These are phyloP conservation scores for Davidsoniella neocaledoniae DNA, from an alignment of 2,329 filamentous ascomycete genomes.

Conservation along the genomic window DNA sequence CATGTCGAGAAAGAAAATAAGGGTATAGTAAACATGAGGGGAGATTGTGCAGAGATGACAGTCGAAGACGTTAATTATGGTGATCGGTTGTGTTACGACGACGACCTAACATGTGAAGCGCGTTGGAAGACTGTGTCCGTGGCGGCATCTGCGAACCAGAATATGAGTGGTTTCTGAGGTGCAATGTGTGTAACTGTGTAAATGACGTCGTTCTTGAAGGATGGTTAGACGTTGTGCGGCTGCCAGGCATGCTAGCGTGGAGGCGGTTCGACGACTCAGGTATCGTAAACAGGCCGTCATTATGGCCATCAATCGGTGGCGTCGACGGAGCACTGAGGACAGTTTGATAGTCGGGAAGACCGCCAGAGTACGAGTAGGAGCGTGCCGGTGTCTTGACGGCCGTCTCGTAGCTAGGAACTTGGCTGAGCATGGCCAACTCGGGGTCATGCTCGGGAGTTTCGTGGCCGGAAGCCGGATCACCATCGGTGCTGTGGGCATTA, in stretches of 20 bases:
- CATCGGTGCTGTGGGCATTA: slow-evolving; percentile 23
- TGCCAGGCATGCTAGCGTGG: slow-evolving; percentile 12
- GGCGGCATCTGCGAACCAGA: slow-evolving; percentile 12
- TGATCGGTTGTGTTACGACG: slow-evolving; percentile 2
- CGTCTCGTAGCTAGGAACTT: slow-evolving; percentile 63
- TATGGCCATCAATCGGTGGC: slow-evolving; percentile 9
- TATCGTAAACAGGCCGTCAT: slow-evolving; percentile 11
- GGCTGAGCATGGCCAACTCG: slow-evolving; percentile 48
- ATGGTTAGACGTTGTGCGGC: slow-evolving; percentile 10
- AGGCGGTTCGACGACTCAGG: slow-evolving; percentile 7
- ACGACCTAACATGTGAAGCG: slow-evolving; percentile 10
- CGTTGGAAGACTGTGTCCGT: slow-evolving; percentile 12
- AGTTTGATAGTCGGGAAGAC: slow-evolving; percentile 51
- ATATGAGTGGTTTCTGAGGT: slow-evolving; percentile 12
- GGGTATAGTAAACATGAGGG: background rate
- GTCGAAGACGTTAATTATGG: no score
- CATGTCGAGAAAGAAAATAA: background rate
- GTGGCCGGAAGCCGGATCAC: slow-evolving; percentile 30
- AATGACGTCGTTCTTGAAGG: slow-evolving; percentile 12
- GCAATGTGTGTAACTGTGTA: slow-evolving; percentile 10
- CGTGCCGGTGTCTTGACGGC: slow-evolving; percentile 50
- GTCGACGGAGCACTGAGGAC: slow-evolving; percentile 27
- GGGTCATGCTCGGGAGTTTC: slow-evolving; percentile 39
- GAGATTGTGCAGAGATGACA: background rate
- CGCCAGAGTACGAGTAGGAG: slow-evolving; percentile 31